phyloP scores from a whole-genome alignment of 2,329 filamentous ascomycete species.

The Beauveria pseudobassiana region DNA sequence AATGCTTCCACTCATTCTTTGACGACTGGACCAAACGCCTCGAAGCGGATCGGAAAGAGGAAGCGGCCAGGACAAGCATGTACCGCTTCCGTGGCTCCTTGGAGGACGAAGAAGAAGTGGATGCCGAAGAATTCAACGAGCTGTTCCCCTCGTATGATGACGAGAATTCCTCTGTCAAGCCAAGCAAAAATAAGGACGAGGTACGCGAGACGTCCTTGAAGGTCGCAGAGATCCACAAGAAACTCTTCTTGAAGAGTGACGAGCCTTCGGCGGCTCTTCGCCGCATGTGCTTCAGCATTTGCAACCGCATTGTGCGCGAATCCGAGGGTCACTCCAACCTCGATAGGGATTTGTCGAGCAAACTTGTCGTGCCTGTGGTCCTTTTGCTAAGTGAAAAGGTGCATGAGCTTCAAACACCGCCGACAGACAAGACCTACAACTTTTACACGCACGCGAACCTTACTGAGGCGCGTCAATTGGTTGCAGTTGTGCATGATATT shows the following conservation, averaged over 20 bases:
- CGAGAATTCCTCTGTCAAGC: conserved; percentile 26
- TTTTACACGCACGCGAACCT: conserved; percentile 84
- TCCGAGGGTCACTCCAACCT: conserved; percentile 21
- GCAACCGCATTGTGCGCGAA: conserved; percentile 28
- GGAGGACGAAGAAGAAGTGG: conserved; percentile 67
- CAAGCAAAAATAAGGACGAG: conserved; percentile 27
- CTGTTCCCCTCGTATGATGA: conserved; percentile 75
- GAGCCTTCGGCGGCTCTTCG: conserved; percentile 36
- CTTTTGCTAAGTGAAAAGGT: conserved; percentile 58
- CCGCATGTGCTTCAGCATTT: conserved; percentile 36
- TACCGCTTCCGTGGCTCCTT: conserved; percentile 77
- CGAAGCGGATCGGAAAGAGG: conserved; percentile 65
- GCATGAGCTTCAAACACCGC: conserved; percentile 28
- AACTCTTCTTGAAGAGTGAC: conserved; percentile 39
- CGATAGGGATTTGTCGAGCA: conserved; percentile 35
- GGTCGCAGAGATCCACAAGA: conserved; percentile 53
- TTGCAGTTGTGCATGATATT: conserved; percentile 60
- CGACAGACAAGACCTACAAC: conserved; percentile 54
- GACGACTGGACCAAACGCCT: conserved; percentile 73
- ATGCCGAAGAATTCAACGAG: conserved; percentile 67
- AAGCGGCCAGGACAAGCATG: conserved; percentile 65
- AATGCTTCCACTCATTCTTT: conserved; percentile 66
- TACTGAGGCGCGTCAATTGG: conserved; percentile 64
- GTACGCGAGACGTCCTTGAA: conserved; percentile 51
- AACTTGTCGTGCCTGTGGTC: conserved; percentile 59